Evolutionary conservation across 768 basidiomycete species (phyloP).

Genomic region (Rhizopogon sp.): DNA sequence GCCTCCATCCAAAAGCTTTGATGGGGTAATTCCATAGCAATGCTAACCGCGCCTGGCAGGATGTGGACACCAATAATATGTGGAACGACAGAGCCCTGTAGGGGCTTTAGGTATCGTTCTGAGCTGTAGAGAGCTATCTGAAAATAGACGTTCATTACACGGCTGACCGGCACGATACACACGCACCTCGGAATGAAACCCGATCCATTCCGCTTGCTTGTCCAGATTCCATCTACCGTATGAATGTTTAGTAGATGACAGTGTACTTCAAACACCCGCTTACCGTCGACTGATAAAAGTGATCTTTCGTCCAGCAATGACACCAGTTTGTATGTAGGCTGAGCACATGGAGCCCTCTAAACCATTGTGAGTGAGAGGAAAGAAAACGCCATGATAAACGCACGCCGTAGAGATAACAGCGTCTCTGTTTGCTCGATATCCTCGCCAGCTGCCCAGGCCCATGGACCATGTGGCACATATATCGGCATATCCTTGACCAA

Average conservation of each 20-base stretch:
- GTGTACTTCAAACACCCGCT: slow-evolving; percentile 5
- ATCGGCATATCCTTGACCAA: slow-evolving; percentile 15
- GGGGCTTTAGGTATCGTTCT: slow-evolving; percentile 37
- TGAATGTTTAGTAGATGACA: background rate
- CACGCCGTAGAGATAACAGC: slow-evolving; percentile 22
- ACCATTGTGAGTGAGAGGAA: slow-evolving; percentile 2
- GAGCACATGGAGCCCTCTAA: slow-evolving; percentile 33
- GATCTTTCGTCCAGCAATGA: slow-evolving; percentile 21
- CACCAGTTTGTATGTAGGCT: slow-evolving; percentile 31
- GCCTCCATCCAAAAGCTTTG: slow-evolving; percentile 59
- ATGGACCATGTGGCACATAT: slow-evolving; percentile 27
- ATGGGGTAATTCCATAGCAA: slow-evolving; percentile 53
- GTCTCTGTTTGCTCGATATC: slow-evolving; percentile 21
- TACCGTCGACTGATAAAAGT: slow-evolving; percentile 34
- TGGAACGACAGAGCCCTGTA: slow-evolving; percentile 52
- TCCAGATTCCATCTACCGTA: slow-evolving; percentile 26
- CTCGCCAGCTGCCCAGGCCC: slow-evolving; percentile 25
- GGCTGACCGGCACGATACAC: slow-evolving; percentile 3
- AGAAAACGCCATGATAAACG: background rate
- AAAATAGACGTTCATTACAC: slow-evolving; percentile 1
- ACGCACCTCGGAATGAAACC: slow-evolving; percentile 36
- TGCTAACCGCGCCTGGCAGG: slow-evolving; percentile 31
- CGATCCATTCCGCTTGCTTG: slow-evolving; percentile 30
- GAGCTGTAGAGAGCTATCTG: slow-evolving; percentile 52
- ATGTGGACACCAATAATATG: slow-evolving; percentile 46